phyloP scores from a whole-genome alignment of 2,329 filamentous ascomycete genomes.

The Talaromyces amestolkiae region DNA sequence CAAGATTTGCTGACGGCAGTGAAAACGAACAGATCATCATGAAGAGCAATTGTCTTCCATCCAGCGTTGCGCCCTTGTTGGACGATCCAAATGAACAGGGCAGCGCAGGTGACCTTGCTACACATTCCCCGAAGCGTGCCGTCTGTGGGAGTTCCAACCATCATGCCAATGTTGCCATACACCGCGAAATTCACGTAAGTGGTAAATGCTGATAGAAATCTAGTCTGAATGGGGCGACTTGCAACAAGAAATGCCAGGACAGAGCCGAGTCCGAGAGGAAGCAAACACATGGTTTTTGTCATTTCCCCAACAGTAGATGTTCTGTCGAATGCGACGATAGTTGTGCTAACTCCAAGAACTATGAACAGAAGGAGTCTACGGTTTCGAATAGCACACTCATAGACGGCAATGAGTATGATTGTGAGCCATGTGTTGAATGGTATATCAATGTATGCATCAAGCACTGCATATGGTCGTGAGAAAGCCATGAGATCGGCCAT shows the following conservation, averaged over 20 bases:
- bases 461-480: neutral
- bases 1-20: constrained; percentile 27
- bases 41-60: constrained; percentile 26
- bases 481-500: neutral
- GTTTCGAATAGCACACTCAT: neutral
- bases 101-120: constrained; percentile 15
- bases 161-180: constrained; percentile 26
- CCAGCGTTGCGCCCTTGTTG: constrained; percentile 19
- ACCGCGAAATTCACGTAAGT: neutral
- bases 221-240: neutral
- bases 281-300: neutral
- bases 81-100: constrained; percentile 10
- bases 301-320: neutral
- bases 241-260: neutral
- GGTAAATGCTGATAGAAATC: neutral
- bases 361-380: neutral
- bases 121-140: constrained; percentile 26
- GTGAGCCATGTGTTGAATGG: neutral
- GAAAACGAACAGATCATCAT: constrained; percentile 25
- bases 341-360: neutral
- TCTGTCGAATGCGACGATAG: neutral
- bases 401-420: neutral
- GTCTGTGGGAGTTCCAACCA: constrained; percentile 28
- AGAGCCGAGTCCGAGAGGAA: neutral
- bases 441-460: neutral